Percentiles rank a stretch among this genome's conserved stretches.
Evolutionary conservation across 1,139 yeast genomes (phyloP).

Genomic region (Blastobotrys indianensis): DNA sequence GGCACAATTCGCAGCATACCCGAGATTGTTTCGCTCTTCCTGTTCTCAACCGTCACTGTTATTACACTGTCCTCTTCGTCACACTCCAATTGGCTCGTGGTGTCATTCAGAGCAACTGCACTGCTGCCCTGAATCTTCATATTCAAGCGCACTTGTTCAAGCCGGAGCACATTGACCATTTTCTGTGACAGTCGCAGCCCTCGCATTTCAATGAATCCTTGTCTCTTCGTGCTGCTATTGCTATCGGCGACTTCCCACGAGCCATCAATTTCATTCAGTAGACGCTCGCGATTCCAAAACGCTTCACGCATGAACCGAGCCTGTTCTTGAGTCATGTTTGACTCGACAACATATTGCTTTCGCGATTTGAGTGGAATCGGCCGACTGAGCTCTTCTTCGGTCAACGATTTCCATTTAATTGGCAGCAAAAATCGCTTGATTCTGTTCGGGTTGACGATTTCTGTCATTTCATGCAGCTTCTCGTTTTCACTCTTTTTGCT

Average conservation of each 20-base stretch:
- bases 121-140: conserved; percentile 11
- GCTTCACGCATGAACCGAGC: conserved; percentile 49
- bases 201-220: conserved; percentile 61
- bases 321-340: conserved; percentile 49
- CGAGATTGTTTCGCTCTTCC: conserved; percentile 31
- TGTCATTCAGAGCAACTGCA: conserved; percentile 13
- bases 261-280: conserved; percentile 57
- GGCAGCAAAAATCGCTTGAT: conserved; percentile 68
- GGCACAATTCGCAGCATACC: conserved; percentile 71
- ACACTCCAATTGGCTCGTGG: conserved; percentile 16
- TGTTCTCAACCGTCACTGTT: conserved; percentile 23
- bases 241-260: conserved; percentile 44
- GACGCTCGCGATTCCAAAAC: conserved; percentile 74
- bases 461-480: conserved; percentile 22
- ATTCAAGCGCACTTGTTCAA: conserved; percentile 43
- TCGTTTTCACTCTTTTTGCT: conserved; percentile 31
- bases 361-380: conserved; percentile 71
- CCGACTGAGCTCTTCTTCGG: conserved; percentile 40
- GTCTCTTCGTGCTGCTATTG: conserved; percentile 24
- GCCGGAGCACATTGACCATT: conserved; percentile 40
- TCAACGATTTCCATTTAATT: conserved; percentile 46
- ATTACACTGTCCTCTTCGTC: conserved; percentile 24
- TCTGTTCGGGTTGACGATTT: conserved; percentile 41
- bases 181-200: conserved; percentile 52
- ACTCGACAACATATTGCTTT: conserved; percentile 60